Conservation (phyloP, 495 filamentous ascomycete species). For the Trichoderma reesei region DNA sequence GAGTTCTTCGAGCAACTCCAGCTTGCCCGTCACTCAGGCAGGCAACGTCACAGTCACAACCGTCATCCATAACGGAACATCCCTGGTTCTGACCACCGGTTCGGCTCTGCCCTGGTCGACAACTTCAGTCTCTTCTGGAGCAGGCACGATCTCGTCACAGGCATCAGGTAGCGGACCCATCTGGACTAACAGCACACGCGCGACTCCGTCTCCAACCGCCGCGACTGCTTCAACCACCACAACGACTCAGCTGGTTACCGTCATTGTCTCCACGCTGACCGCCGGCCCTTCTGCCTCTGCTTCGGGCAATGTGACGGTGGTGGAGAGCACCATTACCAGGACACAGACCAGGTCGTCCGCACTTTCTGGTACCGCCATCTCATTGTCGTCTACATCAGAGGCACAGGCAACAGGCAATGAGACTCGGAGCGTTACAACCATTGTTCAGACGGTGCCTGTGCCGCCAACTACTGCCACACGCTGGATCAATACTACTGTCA, state of each 20-base stretch:
- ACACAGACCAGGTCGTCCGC: neutral
- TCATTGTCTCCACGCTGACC: neutral
- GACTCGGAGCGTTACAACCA: neutral
- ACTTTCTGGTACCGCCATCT: neutral
- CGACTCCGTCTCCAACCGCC: neutral
- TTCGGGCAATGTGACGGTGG: conserved; percentile 12
- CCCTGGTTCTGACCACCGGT: neutral
- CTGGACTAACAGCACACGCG: conserved; percentile 3
- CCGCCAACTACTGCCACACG: neutral
- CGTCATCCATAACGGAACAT: neutral
- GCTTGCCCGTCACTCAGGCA: neutral
- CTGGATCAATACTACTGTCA: neutral
- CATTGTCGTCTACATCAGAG: neutral
- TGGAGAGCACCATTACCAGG: conserved; percentile 9
- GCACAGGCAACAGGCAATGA: neutral
- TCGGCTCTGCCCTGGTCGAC: conserved; percentile 1
- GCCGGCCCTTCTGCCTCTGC: conserved; percentile 16
- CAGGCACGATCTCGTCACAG: neutral
- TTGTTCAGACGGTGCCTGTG: neutral
- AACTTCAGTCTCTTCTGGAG: neutral
- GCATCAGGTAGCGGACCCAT: neutral
- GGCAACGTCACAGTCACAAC: neutral
- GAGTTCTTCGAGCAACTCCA: neutral
- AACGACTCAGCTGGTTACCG: neutral
- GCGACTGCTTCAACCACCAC: neutral